phyloP scores from a whole-genome alignment of 164 flowering plant species.

The Dillenia suffruticosa region DNA sequence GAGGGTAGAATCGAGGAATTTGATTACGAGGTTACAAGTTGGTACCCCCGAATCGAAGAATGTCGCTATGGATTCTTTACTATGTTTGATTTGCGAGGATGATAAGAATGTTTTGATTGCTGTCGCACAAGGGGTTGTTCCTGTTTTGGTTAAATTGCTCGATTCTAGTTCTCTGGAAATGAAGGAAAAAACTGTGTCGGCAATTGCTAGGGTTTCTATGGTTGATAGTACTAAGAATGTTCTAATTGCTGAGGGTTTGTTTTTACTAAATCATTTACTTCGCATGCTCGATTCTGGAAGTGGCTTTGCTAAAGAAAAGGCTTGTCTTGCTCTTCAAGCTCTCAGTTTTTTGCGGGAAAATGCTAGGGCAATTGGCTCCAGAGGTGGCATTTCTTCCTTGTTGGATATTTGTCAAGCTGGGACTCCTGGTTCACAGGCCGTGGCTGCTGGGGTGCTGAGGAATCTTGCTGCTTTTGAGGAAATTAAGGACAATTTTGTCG shows the following conservation, averaged over 20 bases:
- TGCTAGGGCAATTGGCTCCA: slow-evolving; percentile 70
- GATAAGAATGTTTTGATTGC: slow-evolving; percentile 85
- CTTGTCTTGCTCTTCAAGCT: slow-evolving; percentile 64
- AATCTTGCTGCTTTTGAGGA: slow-evolving; percentile 62
- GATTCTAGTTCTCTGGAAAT: slow-evolving; percentile 60
- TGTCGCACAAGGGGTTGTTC: slow-evolving; percentile 84
- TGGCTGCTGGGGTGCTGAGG: slow-evolving; percentile 75
- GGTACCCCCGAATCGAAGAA: slow-evolving; percentile 63
- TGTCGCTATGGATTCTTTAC: slow-evolving; percentile 60
- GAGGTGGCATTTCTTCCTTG: slow-evolving; percentile 78
- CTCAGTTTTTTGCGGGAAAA: slow-evolving; percentile 71
- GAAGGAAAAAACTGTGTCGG: slow-evolving; percentile 67
- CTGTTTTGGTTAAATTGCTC: slow-evolving; percentile 55
- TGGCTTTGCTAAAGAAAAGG: slow-evolving; percentile 71
- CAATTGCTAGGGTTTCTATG: slow-evolving; percentile 67
- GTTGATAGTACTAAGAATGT: slow-evolving; percentile 68
- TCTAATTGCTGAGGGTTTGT: slow-evolving; percentile 68
- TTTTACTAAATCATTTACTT: slow-evolving; percentile 61
- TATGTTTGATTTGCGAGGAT: slow-evolving; percentile 52
- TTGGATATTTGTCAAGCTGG: slow-evolving; percentile 74
- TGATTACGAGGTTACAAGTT: slow-evolving; percentile 81
- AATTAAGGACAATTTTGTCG: slow-evolving; percentile 55
- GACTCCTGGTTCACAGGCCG: slow-evolving; percentile 72
- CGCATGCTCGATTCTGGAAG: slow-evolving; percentile 83
- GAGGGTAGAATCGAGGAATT: slow-evolving; percentile 42